phyloP scores from a whole-genome alignment of 768 basidiomycete species.

The Boletus speciosus region DNA sequence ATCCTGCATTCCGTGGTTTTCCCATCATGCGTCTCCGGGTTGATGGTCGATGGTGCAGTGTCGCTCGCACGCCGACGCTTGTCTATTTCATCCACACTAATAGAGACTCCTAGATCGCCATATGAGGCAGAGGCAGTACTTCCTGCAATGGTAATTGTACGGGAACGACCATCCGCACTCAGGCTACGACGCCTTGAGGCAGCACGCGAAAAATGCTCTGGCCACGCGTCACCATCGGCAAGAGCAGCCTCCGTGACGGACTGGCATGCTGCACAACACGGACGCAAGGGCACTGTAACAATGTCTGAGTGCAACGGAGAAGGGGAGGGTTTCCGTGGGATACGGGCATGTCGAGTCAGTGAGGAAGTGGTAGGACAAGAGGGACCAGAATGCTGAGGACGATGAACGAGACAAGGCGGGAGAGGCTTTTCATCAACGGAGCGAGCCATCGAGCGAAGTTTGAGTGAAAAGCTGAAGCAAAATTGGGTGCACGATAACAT shows the following conservation, averaged over 20 bases:
- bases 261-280: conserved; percentile 67
- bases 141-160: conserved; percentile 27
- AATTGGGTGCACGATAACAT: not conserved
- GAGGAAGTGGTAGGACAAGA: not conserved
- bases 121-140: conserved; percentile 30
- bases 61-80: conserved; percentile 51
- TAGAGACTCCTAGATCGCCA: conserved; percentile 28
- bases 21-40: not conserved
- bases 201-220: conserved; percentile 59
- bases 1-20: not conserved
- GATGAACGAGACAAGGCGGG: conserved; percentile 55
- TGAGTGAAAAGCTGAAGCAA: conserved; percentile 40
- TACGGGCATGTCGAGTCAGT: conserved; percentile 11
- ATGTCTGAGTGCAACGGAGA: conserved; percentile 38
- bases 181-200: conserved; percentile 56
- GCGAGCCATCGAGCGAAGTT: conserved; percentile 40
- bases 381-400: conserved; percentile 27
- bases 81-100: conserved; percentile 65
- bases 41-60: not conserved
- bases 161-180: conserved; percentile 35
- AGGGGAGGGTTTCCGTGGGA: conserved; percentile 21
- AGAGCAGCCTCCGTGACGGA: conserved; percentile 54
- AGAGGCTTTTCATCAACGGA: conserved; percentile 35
- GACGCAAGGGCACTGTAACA: conserved; percentile 62
- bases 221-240: conserved; percentile 54